Percentiles rank a stretch among this genome's conserved stretches.
phyloP scores from a whole-genome alignment of 805 yeast species.

The Saccharomycopsis olivae region DNA sequence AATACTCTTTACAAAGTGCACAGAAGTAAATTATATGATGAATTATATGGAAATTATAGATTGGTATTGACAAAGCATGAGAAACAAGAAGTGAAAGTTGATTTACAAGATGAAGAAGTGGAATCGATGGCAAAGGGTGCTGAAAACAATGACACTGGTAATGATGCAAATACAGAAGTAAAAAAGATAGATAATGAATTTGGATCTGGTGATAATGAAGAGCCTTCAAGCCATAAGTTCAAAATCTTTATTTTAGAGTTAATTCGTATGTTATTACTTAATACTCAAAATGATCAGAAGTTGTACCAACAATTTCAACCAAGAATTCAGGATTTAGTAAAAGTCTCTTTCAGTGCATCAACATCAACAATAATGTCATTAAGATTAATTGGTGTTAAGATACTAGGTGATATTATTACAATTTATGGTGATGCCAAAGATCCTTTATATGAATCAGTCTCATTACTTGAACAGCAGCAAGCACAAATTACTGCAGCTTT shows the following conservation, averaged over 20 bases:
- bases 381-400: slow-evolving; percentile 52
- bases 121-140: slow-evolving; percentile 30
- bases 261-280: slow-evolving; percentile 32
- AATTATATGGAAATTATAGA: slow-evolving; percentile 32
- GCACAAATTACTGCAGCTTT: slow-evolving; percentile 89
- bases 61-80: slow-evolving; percentile 29
- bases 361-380: slow-evolving; percentile 56
- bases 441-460: slow-evolving; percentile 59
- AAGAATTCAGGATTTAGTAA: slow-evolving; percentile 54
- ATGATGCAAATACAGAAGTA: slow-evolving; percentile 16
- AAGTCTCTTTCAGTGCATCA: slow-evolving; percentile 71
- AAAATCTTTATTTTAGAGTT: slow-evolving; percentile 36
- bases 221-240: slow-evolving; percentile 50
- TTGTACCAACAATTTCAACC: slow-evolving; percentile 33
- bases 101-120: slow-evolving; percentile 37
- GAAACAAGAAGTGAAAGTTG: slow-evolving; percentile 25
- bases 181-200: slow-evolving; percentile 16
- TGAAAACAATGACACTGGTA: slow-evolving; percentile 7
- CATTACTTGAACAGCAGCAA: slow-evolving; percentile 82
- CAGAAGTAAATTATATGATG: slow-evolving; percentile 31
- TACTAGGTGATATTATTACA: slow-evolving; percentile 53
- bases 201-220: slow-evolving; percentile 26
- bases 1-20: slow-evolving; percentile 38
- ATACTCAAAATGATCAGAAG: slow-evolving; percentile 24
- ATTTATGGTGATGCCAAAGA: slow-evolving; percentile 54